Conservation (phyloP, 177 flowering plant species). For the Tripterygium wilfordii region DNA sequence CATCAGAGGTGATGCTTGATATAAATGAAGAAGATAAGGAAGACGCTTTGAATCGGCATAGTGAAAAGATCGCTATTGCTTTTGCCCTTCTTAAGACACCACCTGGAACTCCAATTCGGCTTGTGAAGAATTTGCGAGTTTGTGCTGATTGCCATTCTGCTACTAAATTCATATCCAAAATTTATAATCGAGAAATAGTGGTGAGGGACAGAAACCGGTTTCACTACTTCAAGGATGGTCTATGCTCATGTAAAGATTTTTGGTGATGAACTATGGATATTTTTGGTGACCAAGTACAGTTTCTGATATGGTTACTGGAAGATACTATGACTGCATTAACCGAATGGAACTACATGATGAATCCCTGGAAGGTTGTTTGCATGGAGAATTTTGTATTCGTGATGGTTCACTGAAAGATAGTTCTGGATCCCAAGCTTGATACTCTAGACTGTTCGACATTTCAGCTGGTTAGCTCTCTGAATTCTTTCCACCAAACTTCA, state of each 20-base stretch:
- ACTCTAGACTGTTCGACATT: no score
- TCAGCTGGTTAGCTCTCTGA: no score
- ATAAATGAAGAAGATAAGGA: conserved; percentile 75
- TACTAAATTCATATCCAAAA: conserved; percentile 57
- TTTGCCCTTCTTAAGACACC: conserved; percentile 59
- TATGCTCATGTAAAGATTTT: conserved; percentile 55
- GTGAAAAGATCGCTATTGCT: conserved; percentile 74
- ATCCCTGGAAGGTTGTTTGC: no score
- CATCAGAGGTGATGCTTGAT: conserved; percentile 60
- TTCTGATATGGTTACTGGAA: no score
- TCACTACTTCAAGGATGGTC: conserved; percentile 57
- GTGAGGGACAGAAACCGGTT: conserved; percentile 60
- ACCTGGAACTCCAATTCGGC: conserved; percentile 50
- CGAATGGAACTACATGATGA: no score
- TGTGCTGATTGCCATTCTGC: conserved; percentile 71
- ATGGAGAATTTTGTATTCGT: no score
- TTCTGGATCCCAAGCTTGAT: no score
- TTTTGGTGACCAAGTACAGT: no score
- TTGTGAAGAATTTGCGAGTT: conserved; percentile 68
- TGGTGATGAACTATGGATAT: conserved; percentile 33
- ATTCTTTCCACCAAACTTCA: no score
- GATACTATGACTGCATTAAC: no score
- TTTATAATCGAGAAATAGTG: conserved; percentile 50
- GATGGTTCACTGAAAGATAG: no score
- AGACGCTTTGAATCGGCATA: conserved; percentile 57